Evolutionary conservation across 176 grass and related monocot species (phyloP).

Genomic region (Triticum monococcum): DNA sequence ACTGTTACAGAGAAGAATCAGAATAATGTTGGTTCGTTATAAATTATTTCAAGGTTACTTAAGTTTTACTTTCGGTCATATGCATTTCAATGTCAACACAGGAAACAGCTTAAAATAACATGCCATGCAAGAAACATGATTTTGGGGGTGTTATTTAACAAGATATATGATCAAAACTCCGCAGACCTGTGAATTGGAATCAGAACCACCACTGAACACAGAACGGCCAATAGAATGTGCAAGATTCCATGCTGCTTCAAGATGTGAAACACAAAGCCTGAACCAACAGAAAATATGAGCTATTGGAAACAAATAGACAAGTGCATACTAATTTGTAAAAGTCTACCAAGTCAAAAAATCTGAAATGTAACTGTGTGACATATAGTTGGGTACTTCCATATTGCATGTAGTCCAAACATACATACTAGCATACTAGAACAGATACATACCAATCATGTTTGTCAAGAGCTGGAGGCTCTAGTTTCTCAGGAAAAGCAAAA

Average conservation of each 20-base stretch:
- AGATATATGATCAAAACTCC: background rate
- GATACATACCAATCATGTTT: constrained; percentile 66
- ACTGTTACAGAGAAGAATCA: constrained; percentile 18
- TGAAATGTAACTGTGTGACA: background rate
- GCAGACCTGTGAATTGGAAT: constrained; percentile 43
- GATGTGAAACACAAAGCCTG: constrained; percentile 68
- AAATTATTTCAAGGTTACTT: background rate
- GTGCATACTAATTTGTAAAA: background rate
- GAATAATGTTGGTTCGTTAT: constrained; percentile 3
- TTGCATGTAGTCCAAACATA: background rate
- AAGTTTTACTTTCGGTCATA: constrained; percentile 6
- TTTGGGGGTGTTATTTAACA: constrained; percentile 4
- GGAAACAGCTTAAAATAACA: constrained; percentile 1
- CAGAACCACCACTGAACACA: constrained; percentile 54
- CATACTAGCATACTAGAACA: constrained; percentile 14
- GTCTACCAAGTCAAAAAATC: background rate
- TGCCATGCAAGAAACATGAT: background rate
- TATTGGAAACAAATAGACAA: constrained; percentile 16
- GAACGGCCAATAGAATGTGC: constrained; percentile 56
- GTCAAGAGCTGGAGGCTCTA: constrained; percentile 45
- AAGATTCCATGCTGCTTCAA: constrained; percentile 87
- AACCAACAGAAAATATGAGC: constrained; percentile 19
- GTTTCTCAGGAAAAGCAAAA: constrained; percentile 73
- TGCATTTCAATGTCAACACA: background rate
- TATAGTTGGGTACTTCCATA: background rate